Conservation (phyloP, 2,329 filamentous ascomycete genomes). For the Fusarium chuoi region DNA sequence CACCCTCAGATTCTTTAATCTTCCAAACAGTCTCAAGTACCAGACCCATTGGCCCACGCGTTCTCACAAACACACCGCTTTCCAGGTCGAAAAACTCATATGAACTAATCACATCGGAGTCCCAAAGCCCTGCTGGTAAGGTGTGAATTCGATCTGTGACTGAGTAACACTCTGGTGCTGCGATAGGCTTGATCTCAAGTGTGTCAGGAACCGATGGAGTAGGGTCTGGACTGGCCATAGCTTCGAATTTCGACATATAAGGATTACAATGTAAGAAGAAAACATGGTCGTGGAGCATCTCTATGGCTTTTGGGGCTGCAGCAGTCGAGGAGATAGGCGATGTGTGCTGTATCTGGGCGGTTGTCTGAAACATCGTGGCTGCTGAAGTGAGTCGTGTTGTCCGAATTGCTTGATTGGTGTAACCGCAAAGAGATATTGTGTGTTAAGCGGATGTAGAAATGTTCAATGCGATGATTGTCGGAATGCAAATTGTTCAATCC, state of each 20-base stretch:
- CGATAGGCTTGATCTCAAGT: slow-evolving; percentile 38
- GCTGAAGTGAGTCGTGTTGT: neutral
- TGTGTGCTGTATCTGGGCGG: slow-evolving; percentile 54
- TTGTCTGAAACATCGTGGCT: slow-evolving; percentile 58
- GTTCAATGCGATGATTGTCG: neutral
- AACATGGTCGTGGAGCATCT: slow-evolving; percentile 61
- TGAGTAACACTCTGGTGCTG: slow-evolving; percentile 54
- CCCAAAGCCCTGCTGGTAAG: slow-evolving; percentile 66
- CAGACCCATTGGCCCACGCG: slow-evolving; percentile 61
- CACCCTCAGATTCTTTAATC: slow-evolving; percentile 47
- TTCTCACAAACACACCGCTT: slow-evolving; percentile 62
- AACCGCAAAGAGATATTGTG: neutral
- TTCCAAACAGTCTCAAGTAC: slow-evolving; percentile 66
- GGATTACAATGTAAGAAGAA: slow-evolving; percentile 65
- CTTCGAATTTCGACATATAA: slow-evolving; percentile 58
- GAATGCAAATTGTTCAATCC: neutral
- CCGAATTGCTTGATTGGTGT: neutral
- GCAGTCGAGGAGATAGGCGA: slow-evolving; percentile 55
- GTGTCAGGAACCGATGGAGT: slow-evolving; percentile 42
- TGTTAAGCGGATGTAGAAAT: neutral
- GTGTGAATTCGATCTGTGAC: slow-evolving; percentile 63
- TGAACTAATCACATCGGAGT: slow-evolving; percentile 62
- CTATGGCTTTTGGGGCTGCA: slow-evolving; percentile 51
- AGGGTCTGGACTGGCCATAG: slow-evolving; percentile 42
- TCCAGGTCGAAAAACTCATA: slow-evolving; percentile 64